Evolutionary conservation across 768 basidiomycete genomes (phyloP).

Genomic region (Psilocybe subaeruginosa): DNA sequence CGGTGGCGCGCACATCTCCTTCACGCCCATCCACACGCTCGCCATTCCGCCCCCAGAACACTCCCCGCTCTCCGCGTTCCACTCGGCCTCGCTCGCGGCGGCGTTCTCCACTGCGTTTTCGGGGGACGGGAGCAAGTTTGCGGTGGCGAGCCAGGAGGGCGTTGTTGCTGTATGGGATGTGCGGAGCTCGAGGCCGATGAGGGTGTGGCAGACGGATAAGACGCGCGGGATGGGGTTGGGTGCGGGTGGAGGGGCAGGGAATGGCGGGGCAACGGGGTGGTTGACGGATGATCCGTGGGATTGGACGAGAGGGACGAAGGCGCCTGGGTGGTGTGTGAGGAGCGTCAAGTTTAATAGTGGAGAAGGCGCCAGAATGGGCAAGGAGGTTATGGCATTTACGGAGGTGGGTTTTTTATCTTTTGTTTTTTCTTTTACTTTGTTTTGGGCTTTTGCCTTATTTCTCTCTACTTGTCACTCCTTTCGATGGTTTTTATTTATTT

Average conservation of each 20-base stretch:
- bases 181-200: constrained; percentile 64
- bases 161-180: constrained; percentile 85
- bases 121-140: constrained; percentile 75
- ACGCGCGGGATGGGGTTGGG: constrained; percentile 21
- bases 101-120: constrained; percentile 85
- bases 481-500: no score
- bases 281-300: constrained; percentile 71
- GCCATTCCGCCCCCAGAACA: constrained; percentile 60
- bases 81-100: constrained; percentile 41
- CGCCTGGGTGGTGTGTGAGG: constrained; percentile 84
- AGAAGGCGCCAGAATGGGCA: constrained; percentile 49
- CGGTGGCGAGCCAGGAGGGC: constrained; percentile 83
- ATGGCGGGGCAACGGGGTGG: not conserved
- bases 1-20: constrained; percentile 61
- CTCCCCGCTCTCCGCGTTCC: constrained; percentile 11
- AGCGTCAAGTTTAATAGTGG: constrained; percentile 77
- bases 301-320: constrained; percentile 61
- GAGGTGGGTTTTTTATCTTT: constrained; percentile 57
- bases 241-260: constrained; percentile 13
- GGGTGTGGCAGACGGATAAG: constrained; percentile 66
- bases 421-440: not conserved
- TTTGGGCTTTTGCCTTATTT: not conserved
- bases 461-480: not conserved
- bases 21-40: constrained; percentile 71
- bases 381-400: constrained; percentile 87